Evolutionary conservation across 2,329 filamentous ascomycete genomes (phyloP), one percentile per base, ranked within the genome.

Genomic region (Elsinoe australis): DNA sequence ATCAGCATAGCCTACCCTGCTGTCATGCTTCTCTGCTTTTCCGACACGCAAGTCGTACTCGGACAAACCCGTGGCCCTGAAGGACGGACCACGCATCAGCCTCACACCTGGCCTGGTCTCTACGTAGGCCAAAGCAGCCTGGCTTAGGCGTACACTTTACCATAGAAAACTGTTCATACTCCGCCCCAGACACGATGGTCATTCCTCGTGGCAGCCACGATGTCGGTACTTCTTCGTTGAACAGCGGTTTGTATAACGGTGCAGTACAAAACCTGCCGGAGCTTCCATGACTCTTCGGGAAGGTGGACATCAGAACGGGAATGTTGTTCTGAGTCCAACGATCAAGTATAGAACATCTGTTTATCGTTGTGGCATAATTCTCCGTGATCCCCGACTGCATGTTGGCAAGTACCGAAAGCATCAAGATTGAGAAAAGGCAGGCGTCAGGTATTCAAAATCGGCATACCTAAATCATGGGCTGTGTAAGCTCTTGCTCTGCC

Each of bases 61-160:
- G 28, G 17, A 21, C 39, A 19, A 28, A 44, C 15, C 21, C 39
- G 9, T 32, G 39, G 33, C 18, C 39, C 15, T 29, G 9, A 17
- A 17, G 39, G 39, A 44, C 10, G 26, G 24, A 15, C 39, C 39
- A 44, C 26, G 39, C 39, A 44, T 44, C 39, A 44, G 39, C 39
- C 39, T 44, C 39, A 12, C 26, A 18, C 28, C 39, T 44, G 15
- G 39, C 24, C 28, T 19, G 14, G 15, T 29, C 39, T 24, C 15
- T 41, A 17, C 36, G 36, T 26, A 41, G 12, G 12, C 14, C 10
- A 10, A 26, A 21, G 18, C 26, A 41, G 36, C 36, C 36, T 41
- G 15, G 36, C 12, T 26, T 28, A 9, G 17, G 4, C 24, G 19
- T 17, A 24, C 14, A 24, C 21, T n/a, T n/a, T 39, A 26, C 18